phyloP scores from a whole-genome alignment of 495 filamentous ascomycete species.

The Xylaria castorea region DNA sequence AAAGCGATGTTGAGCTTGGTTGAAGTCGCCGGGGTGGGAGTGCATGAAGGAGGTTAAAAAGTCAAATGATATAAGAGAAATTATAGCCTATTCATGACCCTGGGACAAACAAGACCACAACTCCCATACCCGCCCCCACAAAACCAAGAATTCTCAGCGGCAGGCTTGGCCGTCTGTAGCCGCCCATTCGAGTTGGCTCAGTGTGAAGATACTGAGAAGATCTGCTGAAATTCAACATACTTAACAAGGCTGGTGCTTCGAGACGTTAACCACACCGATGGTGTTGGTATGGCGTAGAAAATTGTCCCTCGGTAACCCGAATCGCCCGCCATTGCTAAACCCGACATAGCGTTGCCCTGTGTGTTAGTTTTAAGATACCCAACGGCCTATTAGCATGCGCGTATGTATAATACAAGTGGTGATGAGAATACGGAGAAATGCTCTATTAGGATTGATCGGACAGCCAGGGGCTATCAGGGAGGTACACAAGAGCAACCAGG shows the following conservation, averaged over 20 bases:
- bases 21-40: not conserved
- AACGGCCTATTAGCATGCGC: not conserved
- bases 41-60: not conserved
- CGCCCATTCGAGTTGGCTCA: not conserved
- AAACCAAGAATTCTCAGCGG: not conserved
- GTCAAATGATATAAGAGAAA: not conserved
- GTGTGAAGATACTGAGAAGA: not conserved
- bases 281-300: not conserved
- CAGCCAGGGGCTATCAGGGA: conserved; percentile 19
- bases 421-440: conserved; percentile 15
- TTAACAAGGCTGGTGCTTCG: not conserved
- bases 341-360: not conserved
- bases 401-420: not conserved
- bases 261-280: not conserved
- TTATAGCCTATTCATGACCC: not conserved
- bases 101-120: not conserved
- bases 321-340: not conserved
- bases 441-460: conserved; percentile 20
- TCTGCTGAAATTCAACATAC: not conserved
- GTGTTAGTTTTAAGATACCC: not conserved
- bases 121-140: not conserved
- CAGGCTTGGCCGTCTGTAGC: not conserved
- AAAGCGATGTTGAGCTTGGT: not conserved
- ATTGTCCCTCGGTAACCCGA: not conserved
- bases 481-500: conserved; percentile 18